Percentiles rank a stretch among this genome's conserved stretches.
These are phyloP conservation scores for Aureobasidium uvarum DNA, from an alignment of 2,329 filamentous ascomycete genomes.

Conservation along the genomic window DNA sequence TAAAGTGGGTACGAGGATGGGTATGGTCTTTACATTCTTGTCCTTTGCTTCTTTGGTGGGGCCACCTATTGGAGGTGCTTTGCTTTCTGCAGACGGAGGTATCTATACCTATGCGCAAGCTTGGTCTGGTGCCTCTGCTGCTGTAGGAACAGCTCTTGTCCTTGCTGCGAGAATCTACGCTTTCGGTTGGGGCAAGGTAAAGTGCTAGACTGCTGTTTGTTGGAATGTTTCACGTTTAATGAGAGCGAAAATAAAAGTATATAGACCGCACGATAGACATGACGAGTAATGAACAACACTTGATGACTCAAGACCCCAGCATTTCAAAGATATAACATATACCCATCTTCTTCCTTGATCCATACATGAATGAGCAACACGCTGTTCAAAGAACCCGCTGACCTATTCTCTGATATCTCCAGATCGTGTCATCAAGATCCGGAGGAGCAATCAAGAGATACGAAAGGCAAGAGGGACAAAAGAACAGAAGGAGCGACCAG, in stretches of 20 bases:
- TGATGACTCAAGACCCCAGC: not conserved
- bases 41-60: slow-evolving; percentile 48
- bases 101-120: slow-evolving; percentile 46
- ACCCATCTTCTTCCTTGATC: too few relatives aligned
- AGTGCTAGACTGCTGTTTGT: not conserved
- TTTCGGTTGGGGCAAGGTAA: slow-evolving; percentile 31
- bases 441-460: too few relatives aligned
- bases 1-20: slow-evolving; percentile 48
- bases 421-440: too few relatives aligned
- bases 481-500: too few relatives aligned
- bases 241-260: not conserved
- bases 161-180: slow-evolving; percentile 32
- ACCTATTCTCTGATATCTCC: too few relatives aligned
- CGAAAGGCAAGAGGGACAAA: too few relatives aligned
- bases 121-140: slow-evolving; percentile 40
- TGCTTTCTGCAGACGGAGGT: slow-evolving; percentile 44
- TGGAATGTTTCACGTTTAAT: not conserved
- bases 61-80: slow-evolving; percentile 49
- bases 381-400: too few relatives aligned
- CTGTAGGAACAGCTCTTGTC: slow-evolving; percentile 30
- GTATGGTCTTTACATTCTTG: slow-evolving; percentile 50
- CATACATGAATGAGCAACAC: too few relatives aligned
- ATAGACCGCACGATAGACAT: not conserved
- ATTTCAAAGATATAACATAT: not conserved
- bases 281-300: not conserved